A percentile compares a stretch with the other conserved stretches of the same genome.
These are phyloP conservation scores for Haplosporangium sp. DNA, from an alignment of 371 early-diverging fungal genomes.

Conservation along the genomic window DNA sequence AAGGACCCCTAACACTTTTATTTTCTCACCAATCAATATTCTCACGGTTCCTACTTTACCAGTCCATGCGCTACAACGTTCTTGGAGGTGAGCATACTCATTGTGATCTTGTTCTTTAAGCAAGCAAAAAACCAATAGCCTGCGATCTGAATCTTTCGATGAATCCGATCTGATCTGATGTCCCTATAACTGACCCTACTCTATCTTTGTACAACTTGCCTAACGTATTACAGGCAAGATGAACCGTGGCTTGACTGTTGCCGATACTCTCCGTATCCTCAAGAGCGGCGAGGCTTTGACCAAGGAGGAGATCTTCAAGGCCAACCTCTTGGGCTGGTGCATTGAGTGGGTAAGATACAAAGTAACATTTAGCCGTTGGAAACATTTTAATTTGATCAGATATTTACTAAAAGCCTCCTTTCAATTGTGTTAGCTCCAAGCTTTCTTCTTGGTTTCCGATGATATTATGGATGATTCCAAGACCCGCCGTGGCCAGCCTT, in stretches of 20 bases:
- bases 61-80: constrained; percentile 84
- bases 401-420: neutral
- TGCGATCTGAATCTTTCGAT: neutral
- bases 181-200: neutral
- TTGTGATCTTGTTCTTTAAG: neutral
- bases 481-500: constrained; percentile 95
- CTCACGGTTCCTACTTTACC: neutral
- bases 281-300: constrained; percentile 75
- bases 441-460: constrained; percentile 96
- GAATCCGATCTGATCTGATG: neutral
- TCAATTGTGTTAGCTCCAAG: constrained; percentile 82
- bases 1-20: no score
- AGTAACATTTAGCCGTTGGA: neutral
- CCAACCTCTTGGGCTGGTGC: constrained; percentile 94
- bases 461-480: constrained; percentile 98
- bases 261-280: constrained; percentile 86
- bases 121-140: neutral
- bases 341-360: constrained; percentile 84
- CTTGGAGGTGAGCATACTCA: constrained; percentile 71
- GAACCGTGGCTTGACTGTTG: constrained; percentile 97
- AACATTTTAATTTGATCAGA: neutral
- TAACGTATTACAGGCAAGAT: constrained; percentile 80
- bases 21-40: neutral
- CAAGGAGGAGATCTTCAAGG: constrained; percentile 86
- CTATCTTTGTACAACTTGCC: no score